Percentiles rank a stretch among this genome's conserved stretches.
Evolutionary conservation across 306 rosid genomes (phyloP).

Genomic region (Betula pendula): DNA sequence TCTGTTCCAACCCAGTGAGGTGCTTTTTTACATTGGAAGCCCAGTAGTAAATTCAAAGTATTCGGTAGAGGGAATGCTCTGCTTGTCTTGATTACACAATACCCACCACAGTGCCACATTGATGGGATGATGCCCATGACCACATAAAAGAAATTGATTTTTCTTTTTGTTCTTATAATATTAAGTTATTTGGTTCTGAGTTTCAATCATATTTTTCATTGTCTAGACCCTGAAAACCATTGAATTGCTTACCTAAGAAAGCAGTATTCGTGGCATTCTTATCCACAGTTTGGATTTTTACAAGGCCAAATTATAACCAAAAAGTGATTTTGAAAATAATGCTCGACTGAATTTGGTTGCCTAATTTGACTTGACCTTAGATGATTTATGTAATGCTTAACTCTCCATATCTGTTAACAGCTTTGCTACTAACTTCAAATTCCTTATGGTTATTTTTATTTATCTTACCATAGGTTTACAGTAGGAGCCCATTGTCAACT

Average conservation of each 20-base stretch:
- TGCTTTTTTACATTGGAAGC: not conserved
- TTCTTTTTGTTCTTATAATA: not conserved
- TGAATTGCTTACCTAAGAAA: not conserved
- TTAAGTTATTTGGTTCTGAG: not conserved
- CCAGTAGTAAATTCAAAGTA: not conserved
- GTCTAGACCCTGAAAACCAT: not conserved
- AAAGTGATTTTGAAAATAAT: not conserved
- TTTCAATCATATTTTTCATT: not conserved
- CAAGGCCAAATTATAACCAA: not conserved
- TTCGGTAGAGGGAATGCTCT: not conserved
- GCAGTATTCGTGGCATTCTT: not conserved
- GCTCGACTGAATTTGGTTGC: not conserved
- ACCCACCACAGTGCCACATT: not conserved
- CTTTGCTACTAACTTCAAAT: slow-evolving; percentile 20
- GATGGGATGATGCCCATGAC: not conserved
- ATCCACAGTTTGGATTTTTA: not conserved
- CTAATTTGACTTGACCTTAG: not conserved
- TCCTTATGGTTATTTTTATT: not conserved
- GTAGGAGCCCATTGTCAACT: not conserved
- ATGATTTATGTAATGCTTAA: not conserved
- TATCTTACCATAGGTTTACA: not conserved
- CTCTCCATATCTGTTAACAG: slow-evolving; percentile 23
- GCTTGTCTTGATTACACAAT: not conserved
- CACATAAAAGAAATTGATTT: not conserved
- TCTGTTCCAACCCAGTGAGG: not conserved